phyloP scores from a whole-genome alignment of 352 stramenopile genomes.

The Phytophthora europaea region DNA sequence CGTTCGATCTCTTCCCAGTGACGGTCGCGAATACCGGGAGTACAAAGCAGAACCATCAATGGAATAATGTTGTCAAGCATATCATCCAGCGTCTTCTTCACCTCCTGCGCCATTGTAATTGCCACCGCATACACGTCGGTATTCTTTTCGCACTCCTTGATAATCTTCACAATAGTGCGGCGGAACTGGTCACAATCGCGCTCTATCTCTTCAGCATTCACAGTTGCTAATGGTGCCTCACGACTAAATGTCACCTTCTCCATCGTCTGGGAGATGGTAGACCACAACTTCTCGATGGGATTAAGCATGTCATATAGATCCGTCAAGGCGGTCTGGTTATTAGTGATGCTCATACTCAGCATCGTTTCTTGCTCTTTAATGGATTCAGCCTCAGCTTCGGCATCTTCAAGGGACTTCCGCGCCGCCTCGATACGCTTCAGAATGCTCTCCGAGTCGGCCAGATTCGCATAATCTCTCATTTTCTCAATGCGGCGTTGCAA shows the following conservation, averaged over 20 bases:
- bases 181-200: conserved; percentile 90
- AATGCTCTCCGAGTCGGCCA: conserved; percentile 82
- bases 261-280: conserved; percentile 83
- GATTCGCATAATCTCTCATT: conserved; percentile 89
- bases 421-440: conserved; percentile 85
- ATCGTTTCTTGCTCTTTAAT: conserved; percentile 92
- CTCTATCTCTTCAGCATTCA: conserved; percentile 90
- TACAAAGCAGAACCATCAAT: conserved; percentile 94
- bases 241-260: conserved; percentile 80
- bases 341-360: conserved; percentile 85
- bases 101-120: conserved; percentile 83
- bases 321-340: conserved; percentile 81
- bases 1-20: conserved; percentile 95
- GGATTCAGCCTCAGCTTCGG: conserved; percentile 81
- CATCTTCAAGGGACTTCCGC: conserved; percentile 84
- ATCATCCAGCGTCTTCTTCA: conserved; percentile 86
- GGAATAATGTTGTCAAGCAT: conserved; percentile 92
- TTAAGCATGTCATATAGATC: conserved; percentile 82
- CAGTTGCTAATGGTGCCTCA: conserved; percentile 65
- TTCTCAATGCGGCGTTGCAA: conserved; percentile 92
- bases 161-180: conserved; percentile 89
- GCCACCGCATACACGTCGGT: conserved; percentile 84
- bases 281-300: conserved; percentile 92
- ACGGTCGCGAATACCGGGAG: conserved; percentile 91
- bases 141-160: conserved; percentile 93